phyloP scores from a whole-genome alignment of 371 early-diverging fungal genomes.

The Rhizomucor pusillus region DNA sequence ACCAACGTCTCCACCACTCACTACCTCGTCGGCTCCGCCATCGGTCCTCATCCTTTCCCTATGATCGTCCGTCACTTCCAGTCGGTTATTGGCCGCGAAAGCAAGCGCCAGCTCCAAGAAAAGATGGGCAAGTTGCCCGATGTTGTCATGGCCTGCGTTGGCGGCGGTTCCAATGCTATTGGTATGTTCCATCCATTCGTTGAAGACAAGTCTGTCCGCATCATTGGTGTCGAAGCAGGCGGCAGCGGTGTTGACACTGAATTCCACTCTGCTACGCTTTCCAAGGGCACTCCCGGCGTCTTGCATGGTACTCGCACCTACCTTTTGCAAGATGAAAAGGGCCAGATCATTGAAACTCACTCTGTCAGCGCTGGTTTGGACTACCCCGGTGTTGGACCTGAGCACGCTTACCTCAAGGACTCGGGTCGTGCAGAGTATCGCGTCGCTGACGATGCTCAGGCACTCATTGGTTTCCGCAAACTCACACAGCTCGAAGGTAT shows the following conservation, averaged over 20 bases:
- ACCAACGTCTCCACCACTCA: slow-evolving; percentile 92
- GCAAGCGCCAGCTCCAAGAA: slow-evolving; percentile 79
- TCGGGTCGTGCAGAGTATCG: slow-evolving; percentile 84
- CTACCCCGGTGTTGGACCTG: slow-evolving; percentile 98
- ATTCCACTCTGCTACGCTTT: slow-evolving; percentile 88
- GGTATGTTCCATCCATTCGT: slow-evolving; percentile 97
- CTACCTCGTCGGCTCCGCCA: slow-evolving; percentile 95
- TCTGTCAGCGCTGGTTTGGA: slow-evolving; percentile 94
- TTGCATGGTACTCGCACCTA: slow-evolving; percentile 96
- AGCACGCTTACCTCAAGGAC: slow-evolving; percentile 92
- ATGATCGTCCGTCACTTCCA: slow-evolving; percentile 96
- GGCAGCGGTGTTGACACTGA: slow-evolving; percentile 86
- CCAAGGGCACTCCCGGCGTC: slow-evolving; percentile 89
- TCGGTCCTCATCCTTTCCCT: slow-evolving; percentile 95
- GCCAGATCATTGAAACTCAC: slow-evolving; percentile 95
- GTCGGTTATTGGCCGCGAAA: slow-evolving; percentile 87
- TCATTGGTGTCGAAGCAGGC: slow-evolving; percentile 94
- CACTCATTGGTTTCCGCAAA: slow-evolving; percentile 84
- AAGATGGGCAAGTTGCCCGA: slow-evolving; percentile 87
- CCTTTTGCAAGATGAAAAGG: slow-evolving; percentile 88
- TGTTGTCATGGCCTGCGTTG: slow-evolving; percentile 93
- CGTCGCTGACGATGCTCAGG: slow-evolving; percentile 83
- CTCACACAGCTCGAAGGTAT: slow-evolving; percentile 91
- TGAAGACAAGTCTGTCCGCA: slow-evolving; percentile 74
- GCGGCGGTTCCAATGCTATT: slow-evolving; percentile 92